Percentiles rank a stretch among this genome's conserved stretches.
These are phyloP conservation scores for Puccinia hordei DNA, from an alignment of 1,284 basidiomycete genomes.

Conservation along the genomic window DNA sequence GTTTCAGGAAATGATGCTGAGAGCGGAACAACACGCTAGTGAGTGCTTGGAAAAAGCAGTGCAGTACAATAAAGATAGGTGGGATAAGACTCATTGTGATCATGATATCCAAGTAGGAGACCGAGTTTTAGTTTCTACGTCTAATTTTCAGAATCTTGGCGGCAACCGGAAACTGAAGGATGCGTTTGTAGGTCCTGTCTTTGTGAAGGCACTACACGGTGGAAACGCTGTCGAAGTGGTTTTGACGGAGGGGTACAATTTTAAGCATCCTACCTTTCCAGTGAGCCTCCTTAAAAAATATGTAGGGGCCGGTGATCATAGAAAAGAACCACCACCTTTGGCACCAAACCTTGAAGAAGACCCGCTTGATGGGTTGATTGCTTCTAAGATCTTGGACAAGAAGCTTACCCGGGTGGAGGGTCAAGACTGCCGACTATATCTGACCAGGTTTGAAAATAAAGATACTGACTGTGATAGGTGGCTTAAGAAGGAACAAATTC, in stretches of 20 bases:
- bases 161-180: background rate
- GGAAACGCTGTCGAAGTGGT: conserved; percentile 6
- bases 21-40: background rate
- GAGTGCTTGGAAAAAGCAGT: background rate
- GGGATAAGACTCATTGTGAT: no score
- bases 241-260: conserved; percentile 2
- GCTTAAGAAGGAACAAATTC: no score
- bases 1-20: conserved; percentile 1
- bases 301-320: background rate
- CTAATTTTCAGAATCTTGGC: background rate
- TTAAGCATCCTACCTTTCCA: background rate
- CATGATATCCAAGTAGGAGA: conserved; percentile 10
- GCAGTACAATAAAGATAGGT: conserved; percentile 7
- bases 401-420: background rate
- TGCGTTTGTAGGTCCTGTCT: no score
- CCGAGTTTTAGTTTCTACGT: background rate
- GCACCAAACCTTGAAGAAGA: no score
- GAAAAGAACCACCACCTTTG: no score
- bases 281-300: background rate
- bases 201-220: background rate
- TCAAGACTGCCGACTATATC: background rate
- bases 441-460: background rate
- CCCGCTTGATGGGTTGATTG: no score
- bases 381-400: no score
- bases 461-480: background rate